Evolutionary conservation across 2,329 filamentous ascomycete genomes (phyloP), one percentile per base, ranked within the genome.

Genomic region (Sporothrix humicola): DNA sequence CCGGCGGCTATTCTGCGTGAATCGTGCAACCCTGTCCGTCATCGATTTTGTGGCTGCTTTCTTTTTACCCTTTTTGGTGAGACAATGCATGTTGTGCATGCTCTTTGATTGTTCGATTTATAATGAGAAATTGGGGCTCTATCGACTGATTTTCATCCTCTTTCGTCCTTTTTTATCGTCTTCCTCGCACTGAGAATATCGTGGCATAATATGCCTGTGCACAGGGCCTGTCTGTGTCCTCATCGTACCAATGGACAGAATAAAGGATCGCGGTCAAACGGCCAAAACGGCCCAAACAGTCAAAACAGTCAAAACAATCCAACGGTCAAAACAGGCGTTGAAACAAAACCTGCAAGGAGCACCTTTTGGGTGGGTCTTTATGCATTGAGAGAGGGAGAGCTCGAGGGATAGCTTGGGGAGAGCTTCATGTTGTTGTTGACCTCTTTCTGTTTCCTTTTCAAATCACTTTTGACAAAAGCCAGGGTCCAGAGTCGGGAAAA

Each of bases 341-440:
- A 68, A 68, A 68, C 63, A 52, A 68, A 68, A 50, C 46, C 44
- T 68, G 46, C 63, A 37, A 52, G 63, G 63, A 68, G 46, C 10
- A 15, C n/a, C 7, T 23, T 17, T 15, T 20, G 7, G 20, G 65
- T 52, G 65, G 65, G 46, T 10, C 65, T 37, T 52, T 68, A 52
- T 68, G 46, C 65, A 68, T 66, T 26, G n/a, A 48, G 42, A 26
- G 42, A 20, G 61, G 23, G 15, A 17, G 37, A 59, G 4, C 5
- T 37, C 56, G 31, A 37, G 31, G 31, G 31, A 37, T 37, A 37
- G 31, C 31, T 37, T 37, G 31, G 31, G 31, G 31, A 37, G 31
- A 37, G 31, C 31, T 37, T 7, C 31, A 37, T 37, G 31, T 37
- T 37, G 31, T 37, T 37, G 31, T 37, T 37, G 31, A 37, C 31